Conservation (phyloP, 1,284 basidiomycete species). For the Quambalaria eucalypti region DNA sequence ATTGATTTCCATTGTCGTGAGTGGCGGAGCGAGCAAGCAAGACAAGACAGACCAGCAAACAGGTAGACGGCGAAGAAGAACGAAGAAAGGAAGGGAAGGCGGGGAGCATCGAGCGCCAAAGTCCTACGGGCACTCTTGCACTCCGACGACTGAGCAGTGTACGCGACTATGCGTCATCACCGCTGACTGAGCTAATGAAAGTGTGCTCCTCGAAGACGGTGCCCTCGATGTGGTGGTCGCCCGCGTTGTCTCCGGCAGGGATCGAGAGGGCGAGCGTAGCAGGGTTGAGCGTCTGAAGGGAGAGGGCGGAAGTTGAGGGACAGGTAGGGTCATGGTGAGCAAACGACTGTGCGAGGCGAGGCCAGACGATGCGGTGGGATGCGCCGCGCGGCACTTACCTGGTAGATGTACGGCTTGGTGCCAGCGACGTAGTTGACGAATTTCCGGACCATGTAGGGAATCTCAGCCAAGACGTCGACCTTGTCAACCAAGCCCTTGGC, state of each 20-base stretch:
- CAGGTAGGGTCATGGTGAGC: background rate
- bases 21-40: too few species aligned
- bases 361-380: slow-evolving; percentile 3
- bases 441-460: slow-evolving; percentile 80
- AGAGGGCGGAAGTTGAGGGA: slow-evolving; percentile 3
- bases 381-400: too few species aligned
- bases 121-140: too few species aligned
- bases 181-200: slow-evolving; percentile 56
- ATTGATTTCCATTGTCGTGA: too few species aligned
- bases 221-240: slow-evolving; percentile 55
- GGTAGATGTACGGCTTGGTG: slow-evolving; percentile 86
- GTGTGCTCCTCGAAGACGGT: slow-evolving; percentile 76
- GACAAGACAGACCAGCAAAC: too few species aligned
- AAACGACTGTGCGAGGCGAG: background rate
- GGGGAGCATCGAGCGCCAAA: too few species aligned
- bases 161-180: too few species aligned
- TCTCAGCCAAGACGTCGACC: slow-evolving; percentile 90
- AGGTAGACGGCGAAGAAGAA: too few species aligned
- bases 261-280: slow-evolving; percentile 61
- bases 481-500: slow-evolving; percentile 80
- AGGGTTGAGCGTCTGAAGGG: slow-evolving; percentile 81
- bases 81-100: too few species aligned
- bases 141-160: too few species aligned
- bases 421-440: slow-evolving; percentile 82
- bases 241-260: slow-evolving; percentile 46